Evolutionary conservation across 1,284 basidiomycete genomes (phyloP), one percentile per base, ranked within the genome.

Genomic region (Ceratobasidium sp.): DNA sequence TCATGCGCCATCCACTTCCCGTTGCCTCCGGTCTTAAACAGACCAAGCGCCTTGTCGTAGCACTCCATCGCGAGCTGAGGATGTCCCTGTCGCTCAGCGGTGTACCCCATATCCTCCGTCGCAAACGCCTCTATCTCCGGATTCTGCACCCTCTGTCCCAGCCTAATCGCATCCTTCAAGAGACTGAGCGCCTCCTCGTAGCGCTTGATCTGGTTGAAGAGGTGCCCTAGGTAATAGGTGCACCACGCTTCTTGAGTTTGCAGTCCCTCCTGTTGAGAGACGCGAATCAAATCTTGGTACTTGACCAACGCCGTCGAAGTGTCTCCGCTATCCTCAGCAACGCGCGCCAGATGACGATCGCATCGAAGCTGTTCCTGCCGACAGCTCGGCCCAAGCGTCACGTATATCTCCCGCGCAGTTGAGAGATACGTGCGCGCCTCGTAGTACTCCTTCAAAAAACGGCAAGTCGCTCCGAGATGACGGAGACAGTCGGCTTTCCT

Each of bases 1-100:
- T 71, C 67, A 32, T 59, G 58, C 13, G 32, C 57, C 8, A 59
- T 16, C 67, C 67, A 70, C 28, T 59, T 58, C n/a, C 67, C 67
- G 8, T 43, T 8, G 13, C 67, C 67, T 8, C 26, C 28, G 3
- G 18, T 28, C 57, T 71, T 59, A 46, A 59, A 71, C 23, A 50
- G 18, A 14, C 35, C 18, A 23, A 71, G 41, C 28, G 67, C 67
- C 67, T 21, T 50, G 38, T 59, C 18, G 32, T 71, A 71, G 5
- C 43, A 38, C 2, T 16, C 35, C 57, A 71, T 47, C 13, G 67
- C 67, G 8, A 18, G n/a, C 18, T 41, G 32, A 4, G 43, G 32
- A 8, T 59, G n/a, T 52, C 57, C 55, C 28, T 59, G 55, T 6
- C 32, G 35, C 52, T 71, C 67, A 8, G 46, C 44, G 13, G 67